These are phyloP conservation scores for Pseudonitzschia delicatissima DNA, from an alignment of 108 stramenopile species.

Conservation along the genomic window DNA sequence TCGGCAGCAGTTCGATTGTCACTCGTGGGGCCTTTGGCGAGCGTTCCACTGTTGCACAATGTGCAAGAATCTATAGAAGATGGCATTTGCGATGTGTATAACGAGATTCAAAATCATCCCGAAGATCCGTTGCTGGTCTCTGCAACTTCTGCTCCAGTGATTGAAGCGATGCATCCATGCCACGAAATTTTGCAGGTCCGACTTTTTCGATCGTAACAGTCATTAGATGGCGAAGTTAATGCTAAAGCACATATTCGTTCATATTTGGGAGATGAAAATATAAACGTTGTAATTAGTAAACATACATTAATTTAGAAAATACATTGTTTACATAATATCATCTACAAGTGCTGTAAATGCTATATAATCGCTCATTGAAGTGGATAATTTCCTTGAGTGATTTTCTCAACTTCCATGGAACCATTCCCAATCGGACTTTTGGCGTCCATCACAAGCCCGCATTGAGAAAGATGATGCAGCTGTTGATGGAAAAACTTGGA, in stretches of 20 bases:
- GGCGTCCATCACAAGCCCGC: not conserved
- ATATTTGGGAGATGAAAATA: no score
- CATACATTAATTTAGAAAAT: no score
- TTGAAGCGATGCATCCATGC: conserved; percentile 75
- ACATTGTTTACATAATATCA: no score
- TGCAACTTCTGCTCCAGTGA: conserved; percentile 47
- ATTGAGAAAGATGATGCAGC: conserved; percentile 24
- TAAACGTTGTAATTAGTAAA: no score
- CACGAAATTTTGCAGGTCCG: conserved; percentile 67
- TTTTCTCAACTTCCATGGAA: no score
- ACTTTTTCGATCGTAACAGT: conserved; percentile 60
- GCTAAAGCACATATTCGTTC: no score
- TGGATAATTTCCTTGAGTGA: no score
- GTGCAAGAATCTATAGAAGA: conserved; percentile 49
- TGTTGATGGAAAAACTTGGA: conserved; percentile 44
- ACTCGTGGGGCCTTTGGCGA: conserved; percentile 70
- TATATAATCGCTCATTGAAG: no score
- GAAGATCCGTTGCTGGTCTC: conserved; percentile 20
- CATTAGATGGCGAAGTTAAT: no score
- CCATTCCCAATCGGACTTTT: no score
- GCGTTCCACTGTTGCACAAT: conserved; percentile 45
- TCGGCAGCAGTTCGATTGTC: conserved; percentile 82
- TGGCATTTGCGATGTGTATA: conserved; percentile 35
- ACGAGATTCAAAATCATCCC: conserved; percentile 5
- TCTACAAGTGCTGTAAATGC: no score